Conservation (phyloP, 73 alveolate genomes). For the Diophrys appendiculata region DNA sequence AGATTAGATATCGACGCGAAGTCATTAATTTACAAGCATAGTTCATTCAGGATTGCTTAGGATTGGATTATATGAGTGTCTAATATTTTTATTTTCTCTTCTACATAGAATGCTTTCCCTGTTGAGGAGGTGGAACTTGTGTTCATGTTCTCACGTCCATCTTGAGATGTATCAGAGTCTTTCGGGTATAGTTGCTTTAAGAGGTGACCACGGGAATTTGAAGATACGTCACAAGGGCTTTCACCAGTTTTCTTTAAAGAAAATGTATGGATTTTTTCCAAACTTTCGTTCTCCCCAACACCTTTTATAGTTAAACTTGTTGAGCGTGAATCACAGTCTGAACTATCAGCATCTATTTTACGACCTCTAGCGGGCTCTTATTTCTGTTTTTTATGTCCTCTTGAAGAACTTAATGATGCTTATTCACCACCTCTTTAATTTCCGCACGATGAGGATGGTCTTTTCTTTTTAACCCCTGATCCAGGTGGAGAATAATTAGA, state of each 20-base stretch:
- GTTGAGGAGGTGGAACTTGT: conserved; percentile 12
- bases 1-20: too few species aligned
- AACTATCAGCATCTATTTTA: too few species aligned
- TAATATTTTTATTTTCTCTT: conserved; percentile 22
- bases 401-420: too few species aligned
- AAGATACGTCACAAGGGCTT: too few species aligned
- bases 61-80: conserved; percentile 5
- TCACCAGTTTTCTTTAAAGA: conserved; percentile 2
- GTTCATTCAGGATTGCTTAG: too few species aligned
- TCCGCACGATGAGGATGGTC: background rate
- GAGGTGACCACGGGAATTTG: too few species aligned
- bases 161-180: background rate
- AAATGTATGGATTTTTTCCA: conserved; percentile 33
- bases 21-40: too few species aligned
- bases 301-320: conserved; percentile 10
- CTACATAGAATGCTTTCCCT: conserved; percentile 40
- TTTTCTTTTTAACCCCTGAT: background rate
- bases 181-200: too few species aligned
- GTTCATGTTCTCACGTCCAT: background rate
- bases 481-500: too few species aligned
- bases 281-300: conserved; percentile 1
- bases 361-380: too few species aligned
- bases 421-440: too few species aligned
- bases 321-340: conserved; percentile 19
- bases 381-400: conserved; percentile 1